Evolutionary conservation across 257 asterid species (phyloP), one percentile per base, ranked within the genome.

Genomic region (Solanum clarkiae): DNA sequence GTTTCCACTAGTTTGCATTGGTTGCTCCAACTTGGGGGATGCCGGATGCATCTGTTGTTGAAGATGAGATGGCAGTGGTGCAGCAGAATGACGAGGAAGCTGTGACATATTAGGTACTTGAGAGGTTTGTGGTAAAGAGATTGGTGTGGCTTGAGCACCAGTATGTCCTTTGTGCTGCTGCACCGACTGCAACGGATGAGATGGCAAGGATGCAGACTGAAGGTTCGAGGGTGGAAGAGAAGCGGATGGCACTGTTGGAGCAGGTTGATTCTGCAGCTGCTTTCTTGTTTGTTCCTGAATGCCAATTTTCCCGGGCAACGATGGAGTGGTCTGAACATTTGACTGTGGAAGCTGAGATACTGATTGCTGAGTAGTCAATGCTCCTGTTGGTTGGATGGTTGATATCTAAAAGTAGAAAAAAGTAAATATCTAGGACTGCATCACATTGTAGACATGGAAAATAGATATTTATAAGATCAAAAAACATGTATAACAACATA

Each of bases 21-120:
- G 92, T 82, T 89, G 97, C 86, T 93, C 98, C 86, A 93, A 84
- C 86, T 91, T 97, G 9, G 90, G 55, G 89, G 98, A 88, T 81
- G 88, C 69, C 9, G 94, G 85, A 75, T 94, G 87, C 87, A 89
- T 82, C 56, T 92, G 91, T 80, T 91, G 86, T 82, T 93, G 97
- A 86, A 89, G 95, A 88, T 86, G 95, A 85, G 92, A 82, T 62
- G 90, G 90, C 82, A 86, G 90, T 62, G 90, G 95, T 86, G 96
- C 74, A 84, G 91, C 84, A 81, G 93, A 88, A 88, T 92, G 95
- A 86, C 91, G 97, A 42, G 96, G 96, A 89, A 91, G 69, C 62
- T 88, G 93, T 66, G 94, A 63, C 86, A 88, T 74, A 87, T 87
- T 90, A 59, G 95, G 92, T 69, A 87, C 88, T 85, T 93, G 98